Evolutionary conservation across 371 early-diverging fungal species (phyloP).

Genomic region (Mucor racemosus): DNA sequence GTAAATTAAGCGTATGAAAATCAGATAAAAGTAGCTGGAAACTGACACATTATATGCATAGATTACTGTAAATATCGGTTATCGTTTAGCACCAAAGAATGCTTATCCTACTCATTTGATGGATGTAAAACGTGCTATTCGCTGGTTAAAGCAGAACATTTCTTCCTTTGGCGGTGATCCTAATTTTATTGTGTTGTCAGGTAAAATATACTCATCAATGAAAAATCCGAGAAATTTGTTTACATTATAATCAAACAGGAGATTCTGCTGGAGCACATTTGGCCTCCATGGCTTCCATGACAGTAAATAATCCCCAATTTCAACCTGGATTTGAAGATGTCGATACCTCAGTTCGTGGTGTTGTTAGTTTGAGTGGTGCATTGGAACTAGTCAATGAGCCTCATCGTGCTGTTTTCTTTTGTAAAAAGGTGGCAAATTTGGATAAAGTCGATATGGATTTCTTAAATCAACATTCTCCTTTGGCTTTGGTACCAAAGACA

Average conservation of each 20-base stretch:
- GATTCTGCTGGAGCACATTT: conserved; percentile 76
- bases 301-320: conserved; percentile 61
- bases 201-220: conserved; percentile 18
- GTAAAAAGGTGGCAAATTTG: conserved; percentile 38
- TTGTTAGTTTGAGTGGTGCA: conserved; percentile 51
- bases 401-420: conserved; percentile 36
- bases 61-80: conserved; percentile 71
- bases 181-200: conserved; percentile 64
- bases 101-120: conserved; percentile 68
- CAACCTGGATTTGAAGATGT: conserved; percentile 76
- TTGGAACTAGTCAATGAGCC: conserved; percentile 44
- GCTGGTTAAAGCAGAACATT: conserved; percentile 71
- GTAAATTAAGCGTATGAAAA: conserved; percentile 12
- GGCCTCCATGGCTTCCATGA: conserved; percentile 68
- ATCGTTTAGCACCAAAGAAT: conserved; percentile 62
- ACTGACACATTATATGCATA: conserved; percentile 25
- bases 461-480: conserved; percentile 55
- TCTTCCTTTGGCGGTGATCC: conserved; percentile 74
- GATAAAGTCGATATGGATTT: conserved; percentile 43
- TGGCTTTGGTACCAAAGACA: conserved; percentile 19
- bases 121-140: conserved; percentile 76
- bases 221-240: too few relatives aligned
- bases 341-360: conserved; percentile 69
- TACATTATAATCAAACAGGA: conserved; percentile 28
- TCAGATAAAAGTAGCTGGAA: too few relatives aligned